Conservation (phyloP, 768 basidiomycete genomes). For the Trametes sanguinea region DNA sequence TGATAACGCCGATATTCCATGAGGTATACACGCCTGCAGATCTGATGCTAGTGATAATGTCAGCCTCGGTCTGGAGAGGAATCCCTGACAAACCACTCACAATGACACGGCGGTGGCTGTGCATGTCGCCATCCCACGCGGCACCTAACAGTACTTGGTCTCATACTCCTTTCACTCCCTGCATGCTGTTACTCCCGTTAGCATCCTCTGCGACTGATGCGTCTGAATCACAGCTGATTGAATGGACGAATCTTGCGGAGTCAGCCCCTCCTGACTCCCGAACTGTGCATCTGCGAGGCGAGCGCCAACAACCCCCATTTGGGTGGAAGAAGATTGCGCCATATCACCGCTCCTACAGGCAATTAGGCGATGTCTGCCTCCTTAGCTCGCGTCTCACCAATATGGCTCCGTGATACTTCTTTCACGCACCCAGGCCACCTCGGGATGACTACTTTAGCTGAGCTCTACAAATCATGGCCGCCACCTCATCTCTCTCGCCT, state of each 20-base stretch:
- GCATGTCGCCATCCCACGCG: background rate
- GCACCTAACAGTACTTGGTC: no score
- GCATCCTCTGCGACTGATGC: no score
- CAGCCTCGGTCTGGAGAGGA: no score
- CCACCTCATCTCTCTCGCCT: background rate
- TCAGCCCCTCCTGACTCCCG: background rate
- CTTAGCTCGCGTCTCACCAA: background rate
- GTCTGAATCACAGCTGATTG: no score
- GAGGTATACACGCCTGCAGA: no score
- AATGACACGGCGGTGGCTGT: background rate
- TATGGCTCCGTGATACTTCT: background rate
- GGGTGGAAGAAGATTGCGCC: constrained; percentile 25
- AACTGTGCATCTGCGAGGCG: background rate
- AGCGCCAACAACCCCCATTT: background rate
- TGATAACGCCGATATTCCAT: no score
- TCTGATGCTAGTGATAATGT: no score
- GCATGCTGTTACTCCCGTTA: no score
- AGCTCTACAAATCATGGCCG: background rate
- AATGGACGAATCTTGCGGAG: no score
- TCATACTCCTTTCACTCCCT: no score
- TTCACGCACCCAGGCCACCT: background rate
- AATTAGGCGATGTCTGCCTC: constrained; percentile 16
- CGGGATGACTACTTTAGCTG: background rate
- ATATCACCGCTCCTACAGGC: constrained; percentile 23
- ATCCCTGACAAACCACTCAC: no score